Evolutionary conservation across 768 basidiomycete genomes (phyloP).

Genomic region (Lactifluus piperatus): DNA sequence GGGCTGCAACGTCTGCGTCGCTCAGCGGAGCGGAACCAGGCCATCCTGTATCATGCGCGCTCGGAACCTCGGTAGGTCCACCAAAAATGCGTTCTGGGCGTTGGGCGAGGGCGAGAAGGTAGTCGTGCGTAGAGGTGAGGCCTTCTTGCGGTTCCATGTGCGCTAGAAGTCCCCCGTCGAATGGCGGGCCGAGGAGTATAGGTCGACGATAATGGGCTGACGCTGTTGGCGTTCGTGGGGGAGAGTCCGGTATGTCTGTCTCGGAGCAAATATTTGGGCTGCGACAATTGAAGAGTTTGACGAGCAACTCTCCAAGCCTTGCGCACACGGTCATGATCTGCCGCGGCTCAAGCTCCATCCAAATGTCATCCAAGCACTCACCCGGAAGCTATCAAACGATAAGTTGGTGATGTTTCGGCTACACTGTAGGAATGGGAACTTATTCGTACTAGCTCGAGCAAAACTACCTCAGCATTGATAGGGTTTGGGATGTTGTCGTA

Average conservation of each 20-base stretch:
- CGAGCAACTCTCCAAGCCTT: conserved; percentile 24
- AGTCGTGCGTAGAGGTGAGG: conserved; percentile 23
- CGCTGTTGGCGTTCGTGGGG: conserved; percentile 7
- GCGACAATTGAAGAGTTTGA: conserved; percentile 25
- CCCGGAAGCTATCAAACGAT: conserved; percentile 23
- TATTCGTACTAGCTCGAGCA: conserved; percentile 26
- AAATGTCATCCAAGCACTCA: conserved; percentile 24
- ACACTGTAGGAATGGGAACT: not conserved
- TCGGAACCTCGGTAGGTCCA: not conserved
- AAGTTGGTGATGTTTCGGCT: conserved; percentile 7
- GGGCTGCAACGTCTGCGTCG: conserved; percentile 21
- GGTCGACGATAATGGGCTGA: conserved; percentile 15
- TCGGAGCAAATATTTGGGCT: conserved; percentile 24
- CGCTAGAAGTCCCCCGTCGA: conserved; percentile 24
- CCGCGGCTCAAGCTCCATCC: conserved; percentile 21
- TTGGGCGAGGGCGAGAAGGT: conserved; percentile 23
- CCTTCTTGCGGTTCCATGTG: conserved; percentile 23
- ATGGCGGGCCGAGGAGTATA: conserved; percentile 23
- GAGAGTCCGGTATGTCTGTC: conserved; percentile 21
- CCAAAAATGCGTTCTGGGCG: conserved; percentile 25
- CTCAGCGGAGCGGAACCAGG: conserved; percentile 19
- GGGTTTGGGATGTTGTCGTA: conserved; percentile 25
- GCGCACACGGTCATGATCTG: conserved; percentile 23
- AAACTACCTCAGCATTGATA: conserved; percentile 27
- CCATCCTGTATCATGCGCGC: conserved; percentile 17